Percentiles rank a stretch among this genome's conserved stretches.
phyloP scores from a whole-genome alignment of 768 basidiomycete species.

The Lactarius trivialis region DNA sequence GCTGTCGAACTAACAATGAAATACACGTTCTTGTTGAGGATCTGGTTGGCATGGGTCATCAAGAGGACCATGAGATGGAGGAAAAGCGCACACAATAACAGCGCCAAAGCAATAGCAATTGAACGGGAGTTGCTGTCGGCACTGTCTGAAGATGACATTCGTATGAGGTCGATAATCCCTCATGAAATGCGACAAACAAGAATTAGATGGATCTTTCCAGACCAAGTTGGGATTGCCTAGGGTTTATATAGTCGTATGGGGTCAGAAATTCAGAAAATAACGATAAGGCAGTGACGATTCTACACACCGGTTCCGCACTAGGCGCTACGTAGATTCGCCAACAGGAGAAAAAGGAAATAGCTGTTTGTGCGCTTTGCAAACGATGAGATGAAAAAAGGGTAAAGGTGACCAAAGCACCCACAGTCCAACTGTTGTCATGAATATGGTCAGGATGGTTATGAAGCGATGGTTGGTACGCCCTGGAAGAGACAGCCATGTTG shows the following conservation, averaged over 20 bases:
- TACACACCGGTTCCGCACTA: not conserved
- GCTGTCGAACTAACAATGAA: not conserved
- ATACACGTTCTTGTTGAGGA: no score
- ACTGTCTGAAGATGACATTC: not conserved
- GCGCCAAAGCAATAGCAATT: constrained; percentile 2
- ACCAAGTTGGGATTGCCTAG: not conserved
- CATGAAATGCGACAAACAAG: not conserved
- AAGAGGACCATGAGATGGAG: no score
- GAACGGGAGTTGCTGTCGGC: not conserved
- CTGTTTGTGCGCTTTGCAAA: not conserved
- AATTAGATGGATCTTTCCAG: not conserved
- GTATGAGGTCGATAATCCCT: not conserved
- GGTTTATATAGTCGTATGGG: not conserved
- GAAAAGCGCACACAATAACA: no score
- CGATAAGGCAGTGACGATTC: not conserved
- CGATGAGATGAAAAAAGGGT: not conserved
- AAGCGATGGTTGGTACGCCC: no score
- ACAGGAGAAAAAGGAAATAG: not conserved
- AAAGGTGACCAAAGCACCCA: not conserved
- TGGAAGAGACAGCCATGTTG: no score
- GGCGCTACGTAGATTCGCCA: constrained; percentile 3
- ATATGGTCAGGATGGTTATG: no score
- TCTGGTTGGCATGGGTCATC: no score
- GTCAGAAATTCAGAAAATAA: not conserved
- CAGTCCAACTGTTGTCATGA: not conserved